Percentiles rank a stretch among this genome's conserved stretches.
phyloP scores from a whole-genome alignment of 2,329 filamentous ascomycete genomes.

The Aspergillus nomiae region DNA sequence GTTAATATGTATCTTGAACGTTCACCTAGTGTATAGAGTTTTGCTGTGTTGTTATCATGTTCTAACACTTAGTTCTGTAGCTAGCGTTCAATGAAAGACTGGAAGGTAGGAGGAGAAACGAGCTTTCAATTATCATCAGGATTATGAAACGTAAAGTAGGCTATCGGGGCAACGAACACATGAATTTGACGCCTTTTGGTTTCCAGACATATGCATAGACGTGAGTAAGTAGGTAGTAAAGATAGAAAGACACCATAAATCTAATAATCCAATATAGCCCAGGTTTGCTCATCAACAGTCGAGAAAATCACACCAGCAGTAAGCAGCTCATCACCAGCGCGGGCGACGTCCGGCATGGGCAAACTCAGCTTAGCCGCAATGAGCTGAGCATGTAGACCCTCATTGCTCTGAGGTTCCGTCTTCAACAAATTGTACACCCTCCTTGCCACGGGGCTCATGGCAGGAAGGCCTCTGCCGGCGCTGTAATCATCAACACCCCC shows the following conservation, averaged over 20 bases:
- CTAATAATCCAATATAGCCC: constrained; percentile 72
- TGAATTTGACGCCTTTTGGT: not conserved
- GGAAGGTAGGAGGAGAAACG: not conserved
- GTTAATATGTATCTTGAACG: not conserved
- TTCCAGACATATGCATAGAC: not conserved
- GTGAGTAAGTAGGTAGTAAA: not conserved
- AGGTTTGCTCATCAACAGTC: constrained; percentile 90
- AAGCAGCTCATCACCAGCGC: constrained; percentile 79
- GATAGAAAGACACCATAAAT: not conserved
- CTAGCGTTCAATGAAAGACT: not conserved
- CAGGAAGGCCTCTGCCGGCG: constrained; percentile 41
- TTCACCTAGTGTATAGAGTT: not conserved
- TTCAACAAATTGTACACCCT: constrained; percentile 73
- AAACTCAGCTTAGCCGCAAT: constrained; percentile 70
- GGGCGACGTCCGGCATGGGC: constrained; percentile 69
- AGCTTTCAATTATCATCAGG: not conserved
- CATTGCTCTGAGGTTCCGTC: constrained; percentile 69
- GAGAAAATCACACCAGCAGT: constrained; percentile 77
- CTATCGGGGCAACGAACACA: not conserved
- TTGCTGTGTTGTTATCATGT: not conserved
- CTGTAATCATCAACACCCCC: constrained; percentile 36
- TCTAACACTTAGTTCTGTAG: not conserved
- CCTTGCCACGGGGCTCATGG: constrained; percentile 61
- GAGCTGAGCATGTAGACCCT: constrained; percentile 79
- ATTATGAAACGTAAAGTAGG: not conserved